Evolutionary conservation across 2,329 filamentous ascomycete species (phyloP), one percentile per base, ranked within the genome.

Genomic region (Botrytis squamosa): DNA sequence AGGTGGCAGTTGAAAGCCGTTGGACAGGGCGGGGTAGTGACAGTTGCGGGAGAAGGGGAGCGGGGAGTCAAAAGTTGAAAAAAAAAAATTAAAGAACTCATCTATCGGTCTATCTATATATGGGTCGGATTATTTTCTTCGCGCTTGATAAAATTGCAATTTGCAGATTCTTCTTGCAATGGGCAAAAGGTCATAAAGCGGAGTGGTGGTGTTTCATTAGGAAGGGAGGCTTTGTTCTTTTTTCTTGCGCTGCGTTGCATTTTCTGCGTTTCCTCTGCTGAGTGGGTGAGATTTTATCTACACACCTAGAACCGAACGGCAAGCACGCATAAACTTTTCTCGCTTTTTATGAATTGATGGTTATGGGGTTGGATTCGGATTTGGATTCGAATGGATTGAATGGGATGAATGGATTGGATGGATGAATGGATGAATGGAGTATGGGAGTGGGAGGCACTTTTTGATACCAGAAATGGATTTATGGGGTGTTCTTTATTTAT

Each of bases 351-450:
- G 52, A 55, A 6, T 29, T 55, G n/a, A 55, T 55, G 52, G 52
- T 55, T 55, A 18, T 52, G 49, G 22, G n/a, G n/a, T 52, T 4
- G 22, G 10, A 52, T 46, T 46, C 3, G 46, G 46, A 49, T 29
- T 29, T 46, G 44, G 18, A 49, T 49, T 49, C 8, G 7, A 22
- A 49, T 49, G 38, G 38, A 2, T 40, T 40, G 40, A 40, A 40
- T 40, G 40, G 40, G 40, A 40, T 40, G 40, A 40, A 40, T 49
- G 25, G 25, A 57, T 20, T 18, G 14, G 42, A 42, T 64, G 75
- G 74, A 74, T 79, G 76, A 77, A 42, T 64, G 75, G 74, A 74
- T 79, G 76, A 77, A 14, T 46, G 71, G 71, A 73, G 71, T 73
- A 57, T 38, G 5, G 64, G 52, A 25, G 46, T 49, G 44, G 64